phyloP scores from a whole-genome alignment of 768 basidiomycete genomes.

The Tephrocybe sp. region DNA sequence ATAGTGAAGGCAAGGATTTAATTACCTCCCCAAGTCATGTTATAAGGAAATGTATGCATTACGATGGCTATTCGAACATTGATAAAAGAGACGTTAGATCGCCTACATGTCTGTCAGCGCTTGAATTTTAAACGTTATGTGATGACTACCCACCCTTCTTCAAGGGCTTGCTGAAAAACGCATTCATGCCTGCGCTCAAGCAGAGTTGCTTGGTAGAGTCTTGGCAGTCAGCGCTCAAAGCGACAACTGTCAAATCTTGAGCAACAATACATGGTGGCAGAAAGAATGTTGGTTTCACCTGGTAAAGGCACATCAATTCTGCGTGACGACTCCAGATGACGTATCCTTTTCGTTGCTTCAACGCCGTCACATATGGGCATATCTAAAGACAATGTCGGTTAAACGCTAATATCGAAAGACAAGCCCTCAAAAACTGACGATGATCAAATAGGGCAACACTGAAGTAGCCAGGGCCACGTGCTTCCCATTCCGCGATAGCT shows the following conservation, averaged over 20 bases:
- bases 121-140: neutral
- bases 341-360: conserved; percentile 65
- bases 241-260: conserved; percentile 46
- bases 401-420: neutral
- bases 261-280: neutral
- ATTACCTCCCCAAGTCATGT: neutral
- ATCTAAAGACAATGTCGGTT: conserved; percentile 38
- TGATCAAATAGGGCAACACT: conserved; percentile 73
- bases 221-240: conserved; percentile 74
- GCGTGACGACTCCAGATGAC: conserved; percentile 56
- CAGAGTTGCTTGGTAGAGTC: conserved; percentile 74
- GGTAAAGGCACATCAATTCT: conserved; percentile 49
- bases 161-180: conserved; percentile 72
- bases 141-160: conserved; percentile 42
- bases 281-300: conserved; percentile 35
- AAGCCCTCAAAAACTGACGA: conserved; percentile 38
- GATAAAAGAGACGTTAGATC: conserved; percentile 53
- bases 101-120: conserved; percentile 27
- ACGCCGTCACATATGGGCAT: conserved; percentile 82
- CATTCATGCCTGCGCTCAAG: conserved; percentile 77
- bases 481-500: conserved; percentile 67
- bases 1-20: neutral
- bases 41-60: neutral
- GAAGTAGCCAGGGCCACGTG: conserved; percentile 65
- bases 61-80: conserved; percentile 41